Percentiles rank a stretch among this genome's conserved stretches.
Evolutionary conservation across 768 basidiomycete genomes (phyloP).

Genomic region (Russula vinacea): DNA sequence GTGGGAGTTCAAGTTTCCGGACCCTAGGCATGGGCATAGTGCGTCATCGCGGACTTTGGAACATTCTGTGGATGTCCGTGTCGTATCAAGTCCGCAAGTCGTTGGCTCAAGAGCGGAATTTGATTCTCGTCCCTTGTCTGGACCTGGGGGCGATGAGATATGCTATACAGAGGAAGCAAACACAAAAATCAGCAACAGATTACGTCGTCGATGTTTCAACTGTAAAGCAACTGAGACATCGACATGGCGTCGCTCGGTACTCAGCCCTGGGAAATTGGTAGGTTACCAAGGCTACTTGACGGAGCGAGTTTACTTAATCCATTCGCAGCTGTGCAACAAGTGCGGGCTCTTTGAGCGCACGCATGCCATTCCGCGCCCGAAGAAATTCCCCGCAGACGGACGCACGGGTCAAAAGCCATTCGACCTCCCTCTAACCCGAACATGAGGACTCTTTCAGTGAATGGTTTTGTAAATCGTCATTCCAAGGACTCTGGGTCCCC

Average conservation of each 20-base stretch:
- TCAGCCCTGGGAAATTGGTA: conserved; percentile 75
- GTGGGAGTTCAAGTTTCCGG: conserved; percentile 9
- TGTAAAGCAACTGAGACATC: conserved; percentile 81
- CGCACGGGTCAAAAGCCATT: not conserved
- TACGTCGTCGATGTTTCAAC: conserved; percentile 75
- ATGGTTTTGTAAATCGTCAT: conserved; percentile 2
- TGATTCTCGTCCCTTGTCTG: not conserved
- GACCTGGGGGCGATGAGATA: conserved; percentile 5
- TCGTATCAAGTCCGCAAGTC: not conserved
- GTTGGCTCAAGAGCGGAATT: conserved; percentile 9
- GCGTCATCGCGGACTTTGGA: not conserved
- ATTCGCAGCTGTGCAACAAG: conserved; percentile 46
- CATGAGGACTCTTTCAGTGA: not conserved
- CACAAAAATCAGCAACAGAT: conserved; percentile 73
- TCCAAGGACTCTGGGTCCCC: not conserved
- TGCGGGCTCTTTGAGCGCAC: conserved; percentile 79
- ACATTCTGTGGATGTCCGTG: not conserved
- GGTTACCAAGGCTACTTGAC: not conserved
- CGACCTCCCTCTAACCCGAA: not conserved
- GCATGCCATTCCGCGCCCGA: conserved; percentile 66
- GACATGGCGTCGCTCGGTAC: conserved; percentile 73
- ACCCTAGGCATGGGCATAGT: not conserved
- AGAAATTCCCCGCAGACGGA: conserved; percentile 22
- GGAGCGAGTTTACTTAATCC: not conserved
- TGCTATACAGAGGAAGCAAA: conserved; percentile 69